phyloP scores from a whole-genome alignment of 169 alveolate genomes.

The Prorocentrum cordatum region DNA sequence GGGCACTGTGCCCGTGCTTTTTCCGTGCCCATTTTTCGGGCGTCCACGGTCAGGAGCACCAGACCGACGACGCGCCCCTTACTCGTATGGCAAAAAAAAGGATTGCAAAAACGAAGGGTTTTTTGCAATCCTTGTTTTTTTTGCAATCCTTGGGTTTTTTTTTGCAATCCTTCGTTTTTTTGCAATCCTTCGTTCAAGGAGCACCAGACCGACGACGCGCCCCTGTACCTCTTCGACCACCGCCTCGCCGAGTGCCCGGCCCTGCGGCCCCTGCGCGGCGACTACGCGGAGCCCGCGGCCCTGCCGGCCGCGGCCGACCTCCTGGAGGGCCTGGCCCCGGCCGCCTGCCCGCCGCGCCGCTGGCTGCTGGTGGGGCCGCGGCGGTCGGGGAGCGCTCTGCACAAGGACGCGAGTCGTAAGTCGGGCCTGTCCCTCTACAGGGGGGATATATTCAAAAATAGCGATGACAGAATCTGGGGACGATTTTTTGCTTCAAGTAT shows the following conservation, averaged over 20 bases:
- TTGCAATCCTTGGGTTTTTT: too few species aligned
- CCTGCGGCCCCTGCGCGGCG: neutral
- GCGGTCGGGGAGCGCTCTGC: constrained; percentile 28
- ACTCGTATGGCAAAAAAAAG: too few species aligned
- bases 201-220: constrained; percentile 11
- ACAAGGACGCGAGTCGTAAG: neutral
- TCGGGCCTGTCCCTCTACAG: too few species aligned
- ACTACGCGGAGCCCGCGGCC: neutral
- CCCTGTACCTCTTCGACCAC: constrained; percentile 24
- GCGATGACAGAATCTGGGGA: neutral
- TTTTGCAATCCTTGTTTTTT: too few species aligned
- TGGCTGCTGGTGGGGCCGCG: constrained; percentile 44
- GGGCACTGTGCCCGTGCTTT: too few species aligned
- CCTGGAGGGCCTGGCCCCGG: neutral
- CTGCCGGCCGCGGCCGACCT: neutral
- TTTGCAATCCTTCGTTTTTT: too few species aligned
- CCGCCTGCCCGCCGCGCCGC: constrained; percentile 3
- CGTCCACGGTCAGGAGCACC: too few species aligned
- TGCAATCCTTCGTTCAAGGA: too few species aligned
- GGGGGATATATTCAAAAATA: neutral
- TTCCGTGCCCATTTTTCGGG: too few species aligned
- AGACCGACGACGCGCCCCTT: too few species aligned
- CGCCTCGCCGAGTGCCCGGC: constrained; percentile 26
- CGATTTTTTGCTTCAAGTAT: neutral
- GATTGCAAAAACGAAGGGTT: too few species aligned